These are phyloP conservation scores for Chalciporus chontae DNA, from an alignment of 768 basidiomycete genomes.

Conservation along the genomic window DNA sequence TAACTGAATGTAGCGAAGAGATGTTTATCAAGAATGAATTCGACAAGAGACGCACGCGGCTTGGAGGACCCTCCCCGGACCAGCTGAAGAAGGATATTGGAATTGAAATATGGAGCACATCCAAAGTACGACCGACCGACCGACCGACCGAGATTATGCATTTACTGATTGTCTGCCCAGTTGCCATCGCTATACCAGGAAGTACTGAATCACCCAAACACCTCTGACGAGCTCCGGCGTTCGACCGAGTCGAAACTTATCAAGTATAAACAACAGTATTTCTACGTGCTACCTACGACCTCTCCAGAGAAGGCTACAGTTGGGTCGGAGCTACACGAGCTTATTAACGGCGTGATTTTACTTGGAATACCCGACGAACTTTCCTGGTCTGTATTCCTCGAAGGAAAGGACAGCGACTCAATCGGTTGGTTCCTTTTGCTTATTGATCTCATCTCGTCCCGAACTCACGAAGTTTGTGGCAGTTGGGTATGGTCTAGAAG, in stretches of 20 bases:
- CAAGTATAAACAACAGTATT: constrained; percentile 54
- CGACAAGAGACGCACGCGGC: constrained; percentile 70
- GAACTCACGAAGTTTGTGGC: constrained; percentile 4
- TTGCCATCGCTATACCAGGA: constrained; percentile 73
- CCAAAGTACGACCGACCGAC: constrained; percentile 44
- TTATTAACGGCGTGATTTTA: constrained; percentile 73
- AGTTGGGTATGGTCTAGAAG: constrained; percentile 60
- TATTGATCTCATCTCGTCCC: background rate
- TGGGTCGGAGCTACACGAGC: constrained; percentile 61
- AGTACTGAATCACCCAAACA: constrained; percentile 75
- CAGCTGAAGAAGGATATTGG: constrained; percentile 61
- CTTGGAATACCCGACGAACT: constrained; percentile 73
- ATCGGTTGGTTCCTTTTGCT: constrained; percentile 48
- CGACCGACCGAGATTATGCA: background rate
- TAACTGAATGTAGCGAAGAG: constrained; percentile 65
- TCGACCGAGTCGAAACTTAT: constrained; percentile 74
- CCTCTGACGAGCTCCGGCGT: constrained; percentile 77
- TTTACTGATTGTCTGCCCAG: constrained; percentile 34
- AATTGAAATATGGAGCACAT: constrained; percentile 57
- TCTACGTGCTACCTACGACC: constrained; percentile 55
- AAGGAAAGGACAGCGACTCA: constrained; percentile 64
- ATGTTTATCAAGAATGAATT: constrained; percentile 60
- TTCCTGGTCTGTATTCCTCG: constrained; percentile 79
- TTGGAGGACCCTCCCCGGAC: constrained; percentile 63
- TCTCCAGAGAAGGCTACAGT: constrained; percentile 43